phyloP scores from a whole-genome alignment of 768 basidiomycete species.

The Fomitopsis pulvina region DNA sequence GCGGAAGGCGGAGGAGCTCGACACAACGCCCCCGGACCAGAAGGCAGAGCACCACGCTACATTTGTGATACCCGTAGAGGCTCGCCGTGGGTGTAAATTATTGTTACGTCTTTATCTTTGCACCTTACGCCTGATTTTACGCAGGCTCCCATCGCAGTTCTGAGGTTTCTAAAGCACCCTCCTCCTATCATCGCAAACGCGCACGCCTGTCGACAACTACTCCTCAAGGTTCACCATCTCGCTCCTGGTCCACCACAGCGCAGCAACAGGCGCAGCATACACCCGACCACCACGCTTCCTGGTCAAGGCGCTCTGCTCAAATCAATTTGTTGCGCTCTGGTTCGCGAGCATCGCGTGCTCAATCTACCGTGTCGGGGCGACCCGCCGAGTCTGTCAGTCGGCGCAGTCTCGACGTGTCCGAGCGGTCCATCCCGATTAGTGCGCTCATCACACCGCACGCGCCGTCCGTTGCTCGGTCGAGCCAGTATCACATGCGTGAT shows the following conservation, averaged over 20 bases:
- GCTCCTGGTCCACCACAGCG: slow-evolving; percentile 33
- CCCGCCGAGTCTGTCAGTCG: slow-evolving; percentile 6
- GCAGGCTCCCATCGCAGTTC: slow-evolving; percentile 23
- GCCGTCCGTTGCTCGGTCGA: slow-evolving; percentile 55
- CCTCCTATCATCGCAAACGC: slow-evolving; percentile 68
- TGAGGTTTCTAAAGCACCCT: slow-evolving; percentile 53
- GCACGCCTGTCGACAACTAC: slow-evolving; percentile 46
- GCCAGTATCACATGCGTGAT: slow-evolving; percentile 75
- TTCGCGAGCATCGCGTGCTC: slow-evolving; percentile 9
- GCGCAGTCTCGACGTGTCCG: slow-evolving; percentile 38
- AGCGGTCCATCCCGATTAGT: slow-evolving; percentile 72
- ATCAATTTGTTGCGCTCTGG: slow-evolving; percentile 7
- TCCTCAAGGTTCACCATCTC: slow-evolving; percentile 25
- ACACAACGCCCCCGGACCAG: slow-evolving; percentile 60
- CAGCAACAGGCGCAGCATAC: slow-evolving; percentile 14
- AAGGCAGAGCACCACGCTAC: slow-evolving; percentile 47
- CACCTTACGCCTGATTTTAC: not conserved
- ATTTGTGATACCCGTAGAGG: slow-evolving; percentile 50
- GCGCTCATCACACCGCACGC: slow-evolving; percentile 75
- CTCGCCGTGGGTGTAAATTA: slow-evolving; percentile 45
- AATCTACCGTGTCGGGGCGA: slow-evolving; percentile 1
- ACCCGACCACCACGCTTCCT: slow-evolving; percentile 18
- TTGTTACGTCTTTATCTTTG: slow-evolving; percentile 11
- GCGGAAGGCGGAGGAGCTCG: slow-evolving; percentile 70
- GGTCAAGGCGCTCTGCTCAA: slow-evolving; percentile 8